Evolutionary conservation across 73 alveolate species (phyloP).

Genomic region (Paramecium biaurelia): DNA sequence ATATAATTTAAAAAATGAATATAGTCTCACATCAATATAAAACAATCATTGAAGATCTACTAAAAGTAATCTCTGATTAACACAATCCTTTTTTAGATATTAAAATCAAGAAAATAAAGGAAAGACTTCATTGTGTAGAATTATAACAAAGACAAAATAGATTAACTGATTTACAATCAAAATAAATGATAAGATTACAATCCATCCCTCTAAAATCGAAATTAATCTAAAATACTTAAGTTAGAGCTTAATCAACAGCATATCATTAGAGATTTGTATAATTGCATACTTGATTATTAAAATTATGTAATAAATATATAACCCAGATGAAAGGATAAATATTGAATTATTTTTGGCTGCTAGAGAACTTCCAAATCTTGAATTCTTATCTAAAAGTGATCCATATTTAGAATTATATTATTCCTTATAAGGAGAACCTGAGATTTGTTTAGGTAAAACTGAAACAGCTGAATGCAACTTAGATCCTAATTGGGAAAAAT

Average conservation of each 20-base stretch:
- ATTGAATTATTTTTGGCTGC: constrained; percentile 26
- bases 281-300: not conserved
- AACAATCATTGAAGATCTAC: not conserved
- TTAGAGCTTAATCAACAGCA: not conserved
- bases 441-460: constrained; percentile 63
- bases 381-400: constrained; percentile 66
- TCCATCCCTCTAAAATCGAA: not conserved
- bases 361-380: constrained; percentile 52
- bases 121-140: not conserved
- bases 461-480: constrained; percentile 65
- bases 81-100: not conserved
- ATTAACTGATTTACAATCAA: not conserved
- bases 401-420: constrained; percentile 60
- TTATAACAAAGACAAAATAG: not conserved
- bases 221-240: not conserved
- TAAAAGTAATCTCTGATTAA: not conserved
- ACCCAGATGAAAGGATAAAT: constrained; percentile 2
- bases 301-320: not conserved
- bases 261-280: not conserved
- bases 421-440: constrained; percentile 27
- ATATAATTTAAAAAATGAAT: not conserved
- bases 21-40: not conserved
- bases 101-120: not conserved
- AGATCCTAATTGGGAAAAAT: constrained; percentile 75
- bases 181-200: not conserved